Conservation (phyloP, 2,329 filamentous ascomycete genomes). For the Trichoderma simmonsii region DNA sequence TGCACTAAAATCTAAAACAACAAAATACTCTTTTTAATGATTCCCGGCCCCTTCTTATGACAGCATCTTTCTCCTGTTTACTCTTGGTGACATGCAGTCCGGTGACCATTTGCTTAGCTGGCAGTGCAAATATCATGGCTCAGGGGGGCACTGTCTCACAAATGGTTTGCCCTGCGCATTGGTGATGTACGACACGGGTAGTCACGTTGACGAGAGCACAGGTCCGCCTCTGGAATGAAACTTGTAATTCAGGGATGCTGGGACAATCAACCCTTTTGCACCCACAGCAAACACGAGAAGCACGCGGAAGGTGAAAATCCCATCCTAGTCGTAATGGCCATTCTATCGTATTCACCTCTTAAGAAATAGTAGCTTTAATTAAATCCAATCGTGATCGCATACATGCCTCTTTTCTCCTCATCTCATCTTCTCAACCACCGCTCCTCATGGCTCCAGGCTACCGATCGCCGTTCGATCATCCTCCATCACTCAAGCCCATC, state of each 20-base stretch:
- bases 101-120: not conserved
- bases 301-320: not conserved
- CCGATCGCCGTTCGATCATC: not conserved
- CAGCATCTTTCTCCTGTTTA: not conserved
- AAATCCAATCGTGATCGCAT: not conserved
- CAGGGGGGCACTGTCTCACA: not conserved
- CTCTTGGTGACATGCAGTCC: not conserved
- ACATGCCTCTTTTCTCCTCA: not conserved
- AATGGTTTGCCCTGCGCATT: not conserved
- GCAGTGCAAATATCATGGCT: not conserved
- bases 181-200: not conserved
- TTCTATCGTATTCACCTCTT: not conserved
- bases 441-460: not conserved
- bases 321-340: not conserved
- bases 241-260: not conserved
- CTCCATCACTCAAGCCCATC: not conserved
- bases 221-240: slow-evolving; percentile 1
- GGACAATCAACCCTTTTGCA: not conserved
- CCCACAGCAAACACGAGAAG: not conserved
- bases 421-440: not conserved
- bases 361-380: not conserved
- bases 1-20: not conserved
- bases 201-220: not conserved
- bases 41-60: not conserved
- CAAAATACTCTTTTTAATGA: not conserved